Percentiles rank a stretch among this genome's conserved stretches.
phyloP scores from a whole-genome alignment of 2,329 filamentous ascomycete species.

The Colletotrichum navitas region DNA sequence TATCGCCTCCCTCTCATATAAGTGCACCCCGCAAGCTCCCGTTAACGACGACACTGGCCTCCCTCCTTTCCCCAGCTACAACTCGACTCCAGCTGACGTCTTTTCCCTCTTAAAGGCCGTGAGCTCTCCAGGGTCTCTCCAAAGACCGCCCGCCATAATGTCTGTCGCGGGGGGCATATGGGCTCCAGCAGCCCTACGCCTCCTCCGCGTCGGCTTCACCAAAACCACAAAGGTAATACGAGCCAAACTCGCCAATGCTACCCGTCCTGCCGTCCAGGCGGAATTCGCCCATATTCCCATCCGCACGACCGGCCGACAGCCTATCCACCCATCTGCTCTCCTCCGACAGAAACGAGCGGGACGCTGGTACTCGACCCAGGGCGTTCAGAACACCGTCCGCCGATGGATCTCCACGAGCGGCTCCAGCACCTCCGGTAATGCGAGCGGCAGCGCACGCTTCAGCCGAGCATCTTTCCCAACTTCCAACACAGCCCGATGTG shows the following conservation, averaged over 20 bases:
- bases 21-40: constrained; percentile 44
- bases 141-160: constrained; percentile 58
- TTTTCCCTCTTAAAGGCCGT: constrained; percentile 16
- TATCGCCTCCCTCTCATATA: constrained; percentile 41
- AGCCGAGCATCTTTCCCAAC: constrained; percentile 64
- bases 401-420: constrained; percentile 60
- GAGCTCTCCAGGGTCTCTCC: constrained; percentile 29
- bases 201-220: constrained; percentile 65
- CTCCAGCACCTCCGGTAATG: constrained; percentile 44
- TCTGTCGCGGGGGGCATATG: constrained; percentile 68
- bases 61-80: background rate
- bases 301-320: constrained; percentile 60
- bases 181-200: constrained; percentile 68
- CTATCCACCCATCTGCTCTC: constrained; percentile 64
- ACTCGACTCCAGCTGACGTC: constrained; percentile 7
- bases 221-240: constrained; percentile 66
- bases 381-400: constrained; percentile 60
- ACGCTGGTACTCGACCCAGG: constrained; percentile 64
- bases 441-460: constrained; percentile 52
- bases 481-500: constrained; percentile 63
- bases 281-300: constrained; percentile 62
- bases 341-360: constrained; percentile 62
- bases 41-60: constrained; percentile 8
- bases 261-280: constrained; percentile 57
- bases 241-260: constrained; percentile 60